These are phyloP conservation scores for Lactarius deliciosus DNA, from an alignment of 768 basidiomycete species.

Conservation along the genomic window DNA sequence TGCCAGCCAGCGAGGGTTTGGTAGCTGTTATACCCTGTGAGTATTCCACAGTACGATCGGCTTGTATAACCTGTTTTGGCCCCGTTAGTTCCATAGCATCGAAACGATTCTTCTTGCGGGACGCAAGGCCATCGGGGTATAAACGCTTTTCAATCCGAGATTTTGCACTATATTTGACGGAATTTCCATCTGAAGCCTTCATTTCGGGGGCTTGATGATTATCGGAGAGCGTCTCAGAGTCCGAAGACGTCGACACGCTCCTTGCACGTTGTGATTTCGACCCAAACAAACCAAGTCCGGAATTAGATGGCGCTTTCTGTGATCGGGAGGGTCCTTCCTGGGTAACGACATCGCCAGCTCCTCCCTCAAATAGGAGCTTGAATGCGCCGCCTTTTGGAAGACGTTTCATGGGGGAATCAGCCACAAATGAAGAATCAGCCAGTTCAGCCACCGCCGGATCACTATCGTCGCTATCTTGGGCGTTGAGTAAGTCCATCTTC, in stretches of 20 bases:
- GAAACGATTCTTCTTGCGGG: constrained; percentile 25
- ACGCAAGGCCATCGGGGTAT: constrained; percentile 11
- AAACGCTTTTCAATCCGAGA: constrained; percentile 19
- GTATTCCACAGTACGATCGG: background rate
- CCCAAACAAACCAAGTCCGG: constrained; percentile 16
- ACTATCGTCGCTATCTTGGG: constrained; percentile 37
- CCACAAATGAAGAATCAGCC: constrained; percentile 53
- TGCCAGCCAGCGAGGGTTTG: constrained; percentile 21
- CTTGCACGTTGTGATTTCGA: constrained; percentile 29
- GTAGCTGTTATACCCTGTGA: background rate
- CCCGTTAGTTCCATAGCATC: constrained; percentile 14
- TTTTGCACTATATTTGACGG: constrained; percentile 2
- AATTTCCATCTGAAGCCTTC: constrained; percentile 21
- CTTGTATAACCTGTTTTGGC: constrained; percentile 13
- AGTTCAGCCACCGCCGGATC: constrained; percentile 37
- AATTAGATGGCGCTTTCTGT: constrained; percentile 15
- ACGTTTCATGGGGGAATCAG: constrained; percentile 70
- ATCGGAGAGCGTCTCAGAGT: constrained; percentile 25
- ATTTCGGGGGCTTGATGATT: constrained; percentile 24
- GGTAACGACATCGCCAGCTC: constrained; percentile 31
- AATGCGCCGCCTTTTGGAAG: constrained; percentile 58
- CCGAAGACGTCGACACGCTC: constrained; percentile 28
- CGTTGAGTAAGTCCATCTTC: constrained; percentile 33
- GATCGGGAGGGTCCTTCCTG: constrained; percentile 26
- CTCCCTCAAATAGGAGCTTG: constrained; percentile 65